A percentile compares a stretch with the other conserved stretches of the same genome.
These are phyloP conservation scores for Chaetoceros tenuissimus DNA, from an alignment of 108 stramenopile genomes.

Conservation along the genomic window DNA sequence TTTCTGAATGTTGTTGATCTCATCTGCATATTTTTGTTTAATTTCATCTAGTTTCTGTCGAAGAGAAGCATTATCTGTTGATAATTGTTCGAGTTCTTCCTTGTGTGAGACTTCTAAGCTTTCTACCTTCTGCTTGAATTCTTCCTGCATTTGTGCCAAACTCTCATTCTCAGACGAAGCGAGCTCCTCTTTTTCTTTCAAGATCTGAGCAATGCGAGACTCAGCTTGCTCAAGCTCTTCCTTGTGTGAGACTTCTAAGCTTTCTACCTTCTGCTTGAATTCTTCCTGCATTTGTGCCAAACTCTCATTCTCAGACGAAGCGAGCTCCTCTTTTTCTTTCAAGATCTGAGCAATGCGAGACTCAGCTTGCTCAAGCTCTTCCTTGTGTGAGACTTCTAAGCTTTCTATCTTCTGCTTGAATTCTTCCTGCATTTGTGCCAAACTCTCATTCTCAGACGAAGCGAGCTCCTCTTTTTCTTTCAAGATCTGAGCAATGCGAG, in stretches of 20 bases:
- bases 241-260: too few species aligned
- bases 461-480: constrained; percentile 6
- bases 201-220: background rate
- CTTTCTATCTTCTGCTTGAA: too few species aligned
- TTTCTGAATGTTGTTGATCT: constrained; percentile 15
- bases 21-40: constrained; percentile 14
- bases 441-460: constrained; percentile 10
- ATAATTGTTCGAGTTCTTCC: background rate
- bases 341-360: background rate
- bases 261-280: too few species aligned
- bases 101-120: too few species aligned
- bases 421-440: too few species aligned
- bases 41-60: constrained; percentile 6
- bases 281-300: too few species aligned
- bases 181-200: constrained; percentile 6
- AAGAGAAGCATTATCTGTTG: constrained; percentile 4
- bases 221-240: constrained; percentile 1
- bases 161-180: constrained; percentile 10
- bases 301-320: constrained; percentile 9
- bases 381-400: background rate
- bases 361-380: constrained; percentile 1
- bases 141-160: too few species aligned
- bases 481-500: background rate
- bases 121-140: too few species aligned
- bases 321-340: constrained; percentile 6